Percentiles rank a stretch among this genome's conserved stretches.
phyloP scores from a whole-genome alignment of 345 rosid genomes.

The Erodium maritimum region DNA sequence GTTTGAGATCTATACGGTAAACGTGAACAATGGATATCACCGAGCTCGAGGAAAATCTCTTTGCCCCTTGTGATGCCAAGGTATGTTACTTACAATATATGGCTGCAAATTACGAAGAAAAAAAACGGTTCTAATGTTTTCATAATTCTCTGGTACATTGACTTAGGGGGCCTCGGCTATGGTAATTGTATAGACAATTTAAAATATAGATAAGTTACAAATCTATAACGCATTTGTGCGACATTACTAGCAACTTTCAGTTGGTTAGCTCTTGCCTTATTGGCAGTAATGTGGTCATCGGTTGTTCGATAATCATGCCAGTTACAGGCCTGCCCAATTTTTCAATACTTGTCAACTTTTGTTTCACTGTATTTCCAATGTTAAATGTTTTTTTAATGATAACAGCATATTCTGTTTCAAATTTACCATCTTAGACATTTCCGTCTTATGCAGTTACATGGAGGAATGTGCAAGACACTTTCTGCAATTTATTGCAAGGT shows the following conservation, averaged over 20 bases:
- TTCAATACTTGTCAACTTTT: too few relatives aligned
- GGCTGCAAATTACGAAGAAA: background rate
- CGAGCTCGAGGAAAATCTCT: conserved; percentile 86
- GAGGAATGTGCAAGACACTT: conserved; percentile 74
- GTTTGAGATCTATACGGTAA: conserved; percentile 20
- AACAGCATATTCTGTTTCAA: background rate
- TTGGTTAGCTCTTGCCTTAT: too few relatives aligned
- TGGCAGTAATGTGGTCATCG: too few relatives aligned
- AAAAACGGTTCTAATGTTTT: too few relatives aligned
- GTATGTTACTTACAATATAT: conserved; percentile 21
- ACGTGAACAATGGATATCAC: conserved; percentile 54
- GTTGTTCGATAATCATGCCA: too few relatives aligned
- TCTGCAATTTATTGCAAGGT: conserved; percentile 63
- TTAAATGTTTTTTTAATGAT: too few relatives aligned
- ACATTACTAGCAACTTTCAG: too few relatives aligned
- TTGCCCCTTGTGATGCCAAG: conserved; percentile 95
- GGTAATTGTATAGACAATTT: background rate
- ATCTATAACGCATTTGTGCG: too few relatives aligned
- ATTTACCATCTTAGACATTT: background rate
- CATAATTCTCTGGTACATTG: too few relatives aligned
- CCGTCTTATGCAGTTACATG: conserved; percentile 70
- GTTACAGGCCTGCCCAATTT: too few relatives aligned
- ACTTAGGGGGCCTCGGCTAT: too few relatives aligned
- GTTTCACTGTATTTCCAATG: too few relatives aligned
- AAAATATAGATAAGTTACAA: background rate